phyloP scores from a whole-genome alignment of 805 yeast species.

The Schizosaccharomyces japonicus region DNA sequence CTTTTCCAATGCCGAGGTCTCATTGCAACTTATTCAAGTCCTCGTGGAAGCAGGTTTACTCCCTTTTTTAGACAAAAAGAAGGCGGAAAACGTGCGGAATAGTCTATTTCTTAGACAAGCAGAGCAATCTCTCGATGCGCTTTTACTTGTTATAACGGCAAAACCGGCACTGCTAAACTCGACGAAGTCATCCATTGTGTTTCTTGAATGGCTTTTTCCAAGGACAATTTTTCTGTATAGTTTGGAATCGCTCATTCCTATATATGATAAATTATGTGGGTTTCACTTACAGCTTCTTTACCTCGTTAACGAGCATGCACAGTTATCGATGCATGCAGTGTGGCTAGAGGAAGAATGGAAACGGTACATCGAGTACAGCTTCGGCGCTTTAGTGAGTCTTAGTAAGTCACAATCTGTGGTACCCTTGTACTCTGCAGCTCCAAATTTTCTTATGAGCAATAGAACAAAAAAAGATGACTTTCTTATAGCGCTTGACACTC shows the following conservation, averaged over 20 bases:
- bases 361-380: neutral
- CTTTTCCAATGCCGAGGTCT: neutral
- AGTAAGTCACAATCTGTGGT: no score
- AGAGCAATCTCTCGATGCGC: neutral
- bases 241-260: neutral
- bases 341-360: neutral
- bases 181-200: neutral
- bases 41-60: slow-evolving; percentile 3
- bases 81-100: neutral
- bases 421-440: no score
- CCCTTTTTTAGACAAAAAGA: neutral
- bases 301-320: neutral
- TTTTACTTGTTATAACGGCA: neutral
- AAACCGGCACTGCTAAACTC: neutral
- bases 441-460: no score
- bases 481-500: no score
- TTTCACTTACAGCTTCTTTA: neutral
- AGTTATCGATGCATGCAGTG: neutral
- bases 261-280: neutral
- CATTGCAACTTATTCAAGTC: neutral
- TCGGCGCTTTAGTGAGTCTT: no score
- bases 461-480: no score
- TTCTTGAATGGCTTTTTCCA: neutral
- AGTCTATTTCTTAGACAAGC: neutral
- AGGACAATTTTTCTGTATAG: neutral